Base-by-base conservation (phyloP, 192 early-diverging fungal species). In the Borealophlyctis nickersoniae region DNA sequence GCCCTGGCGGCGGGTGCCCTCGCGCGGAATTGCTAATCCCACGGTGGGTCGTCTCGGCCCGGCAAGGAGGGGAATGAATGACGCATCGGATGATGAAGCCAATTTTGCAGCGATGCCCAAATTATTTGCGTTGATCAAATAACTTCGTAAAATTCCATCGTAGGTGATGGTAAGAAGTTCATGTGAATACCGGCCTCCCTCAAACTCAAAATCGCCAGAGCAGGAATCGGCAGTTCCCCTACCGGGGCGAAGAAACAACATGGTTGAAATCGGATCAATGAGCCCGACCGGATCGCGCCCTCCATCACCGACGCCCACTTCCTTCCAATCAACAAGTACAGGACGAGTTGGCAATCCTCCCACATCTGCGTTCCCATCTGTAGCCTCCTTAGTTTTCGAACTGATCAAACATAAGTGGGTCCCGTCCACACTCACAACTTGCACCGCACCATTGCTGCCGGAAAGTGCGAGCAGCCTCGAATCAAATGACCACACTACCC, bases 101-200 rank as follows among this genome's bases (percentile, higher is more conserved):
- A 79, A 49, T n/a, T n/a, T n/a, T n/a, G n/a, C n/a, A 32, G 64
- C 62, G 0, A 58, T 57, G 24, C 32, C 48, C 22, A 76, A 49
- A 14, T 78, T 70, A 13, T 67, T 23, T 5, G 65, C 63, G 66
- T 85, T 86, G 49, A 85, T 66, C 31, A 85, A 66, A 59, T 83
- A 85, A 50, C 78, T 81, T 50, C 81, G 69, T 3, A 85, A 63
- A 16, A 74, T 60, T 30, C 83, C 74, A 45, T 77, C 78, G 62
- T 79, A 83, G 3, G 76, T 83, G 58, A 85, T 67, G 11, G 75
- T 66, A 22, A 85, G 23, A 2, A 85, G 65, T 56, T 83, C 78
- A 52, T 85, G 79, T 19, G 76, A 73, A 51, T 85, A 85, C 1
- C 36, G 29, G 36, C 83, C 61, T 1, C 74, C 81, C 7, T 81